These are phyloP conservation scores for Pythium monospermum DNA, from an alignment of 352 stramenopile species.

Conservation along the genomic window DNA sequence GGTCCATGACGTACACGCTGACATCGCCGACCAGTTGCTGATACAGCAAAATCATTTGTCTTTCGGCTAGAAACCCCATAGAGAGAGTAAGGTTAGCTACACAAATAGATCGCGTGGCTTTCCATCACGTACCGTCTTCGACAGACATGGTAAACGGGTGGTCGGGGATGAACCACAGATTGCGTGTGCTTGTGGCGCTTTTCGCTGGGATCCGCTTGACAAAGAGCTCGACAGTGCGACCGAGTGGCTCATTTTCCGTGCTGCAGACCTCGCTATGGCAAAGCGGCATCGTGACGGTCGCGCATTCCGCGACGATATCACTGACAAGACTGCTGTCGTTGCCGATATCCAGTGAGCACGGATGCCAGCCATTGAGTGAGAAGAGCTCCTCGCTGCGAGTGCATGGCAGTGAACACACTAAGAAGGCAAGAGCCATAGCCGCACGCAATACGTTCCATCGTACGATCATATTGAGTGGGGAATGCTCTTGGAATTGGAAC, in stretches of 20 bases:
- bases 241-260: conserved; percentile 5
- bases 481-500: too few species aligned
- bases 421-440: too few species aligned
- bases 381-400: too few species aligned
- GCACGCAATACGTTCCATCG: too few species aligned
- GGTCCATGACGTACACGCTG: conserved; percentile 27
- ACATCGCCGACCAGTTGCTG: conserved; percentile 16
- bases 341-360: conserved; percentile 4
- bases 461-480: too few species aligned
- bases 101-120: not conserved
- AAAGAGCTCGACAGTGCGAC: conserved; percentile 20
- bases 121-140: conserved; percentile 4
- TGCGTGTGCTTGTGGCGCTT: conserved; percentile 9
- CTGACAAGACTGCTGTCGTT: not conserved
- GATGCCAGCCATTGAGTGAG: conserved; percentile 13
- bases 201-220: conserved; percentile 20
- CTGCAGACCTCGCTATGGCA: conserved; percentile 20
- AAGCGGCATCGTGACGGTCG: conserved; percentile 18
- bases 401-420: too few species aligned
- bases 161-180: conserved; percentile 20
- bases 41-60: conserved; percentile 18
- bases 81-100: not conserved
- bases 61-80: conserved; percentile 1
- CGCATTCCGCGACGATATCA: conserved; percentile 14
- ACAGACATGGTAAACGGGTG: conserved; percentile 10